Base-by-base conservation (phyloP, 345 rosid species). In the Cardiospermum halicacabum region DNA sequence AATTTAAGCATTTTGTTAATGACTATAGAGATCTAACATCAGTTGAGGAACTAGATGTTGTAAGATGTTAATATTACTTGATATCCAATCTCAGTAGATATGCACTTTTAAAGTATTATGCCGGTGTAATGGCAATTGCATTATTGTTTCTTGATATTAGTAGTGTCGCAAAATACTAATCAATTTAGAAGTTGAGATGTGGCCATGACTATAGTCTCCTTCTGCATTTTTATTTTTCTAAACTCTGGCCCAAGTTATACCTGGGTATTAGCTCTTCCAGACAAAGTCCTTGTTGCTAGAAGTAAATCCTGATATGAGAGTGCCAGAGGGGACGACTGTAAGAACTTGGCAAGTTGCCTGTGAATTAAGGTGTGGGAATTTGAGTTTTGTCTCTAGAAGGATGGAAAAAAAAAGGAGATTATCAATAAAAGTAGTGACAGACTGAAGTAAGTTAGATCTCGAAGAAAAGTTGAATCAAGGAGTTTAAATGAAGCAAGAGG, bases 1-100 rank as follows among this genome's bases (percentile, higher is more conserved):
- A 53, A 70, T 36, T 36, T 43, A 47, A 66, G 61, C 12, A 11
- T 61, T 56, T 18, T 30, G 5, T 51, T 42, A 22, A 45, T 56
- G 34, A 16, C 42, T 24, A 22, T 59, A 37, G 61, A 48, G 21
- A 56, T 54, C 47, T 45, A 19, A 4, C 24, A 12, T 55, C 22
- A 53, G 34, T 9, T 58, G 56, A 53, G 16, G 25, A 36, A 64
- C 13, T 43, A 7, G 22, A n/a, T 58, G 53, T 62, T 51, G 26
- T 53, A 11, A 10, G 5, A 34, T 36, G 19, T 65, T 43, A 53
- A 30, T 63, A 64, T 27, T 36, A 12, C 31, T 27, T 0, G 53
- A 24, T 49, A 19, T 64, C 40, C 18, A 16, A 45, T 37, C 37
- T 40, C 25, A 62, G 47, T 16, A 39, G 40, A 27, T 32, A 13